Evolutionary conservation across 106 monocot genomes (phyloP).

Genomic region (Amphibolis antarctica): DNA sequence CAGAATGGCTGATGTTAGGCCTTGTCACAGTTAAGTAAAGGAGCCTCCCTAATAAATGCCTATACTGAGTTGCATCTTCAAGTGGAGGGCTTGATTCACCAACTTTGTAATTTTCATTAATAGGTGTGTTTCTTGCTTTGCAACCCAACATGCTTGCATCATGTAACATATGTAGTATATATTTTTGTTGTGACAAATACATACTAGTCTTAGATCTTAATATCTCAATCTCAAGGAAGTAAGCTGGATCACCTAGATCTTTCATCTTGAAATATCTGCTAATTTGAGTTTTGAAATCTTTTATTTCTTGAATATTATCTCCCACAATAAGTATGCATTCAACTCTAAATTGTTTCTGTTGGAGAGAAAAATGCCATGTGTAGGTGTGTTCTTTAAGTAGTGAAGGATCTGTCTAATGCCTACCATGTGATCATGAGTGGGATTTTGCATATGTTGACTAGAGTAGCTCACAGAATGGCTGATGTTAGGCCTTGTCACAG

Average conservation of each 20-base stretch:
- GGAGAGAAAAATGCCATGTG: background rate
- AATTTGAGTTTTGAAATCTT: too few relatives aligned
- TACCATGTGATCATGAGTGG: background rate
- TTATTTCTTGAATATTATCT: too few relatives aligned
- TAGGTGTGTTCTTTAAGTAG: too few relatives aligned
- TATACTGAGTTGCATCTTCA: too few relatives aligned
- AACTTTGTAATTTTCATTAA: background rate
- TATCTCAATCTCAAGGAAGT: too few relatives aligned
- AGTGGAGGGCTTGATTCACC: background rate
- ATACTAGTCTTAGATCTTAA: too few relatives aligned
- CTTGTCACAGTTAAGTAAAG: constrained; percentile 4
- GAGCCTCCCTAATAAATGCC: too few relatives aligned
- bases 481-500: constrained; percentile 1
- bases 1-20: background rate
- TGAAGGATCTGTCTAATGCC: background rate
- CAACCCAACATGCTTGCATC: too few relatives aligned
- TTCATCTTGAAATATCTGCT: too few relatives aligned
- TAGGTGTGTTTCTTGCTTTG: too few relatives aligned
- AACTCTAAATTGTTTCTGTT: background rate
- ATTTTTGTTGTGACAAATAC: constrained; percentile 8
- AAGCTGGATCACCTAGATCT: too few relatives aligned
- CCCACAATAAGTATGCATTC: too few relatives aligned
- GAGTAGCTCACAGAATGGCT: background rate
- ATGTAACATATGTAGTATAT: background rate
- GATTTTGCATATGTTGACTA: background rate